Base-by-base conservation (phyloP, 1,284 basidiomycete genomes). In the Ustilago xerochloae region DNA sequence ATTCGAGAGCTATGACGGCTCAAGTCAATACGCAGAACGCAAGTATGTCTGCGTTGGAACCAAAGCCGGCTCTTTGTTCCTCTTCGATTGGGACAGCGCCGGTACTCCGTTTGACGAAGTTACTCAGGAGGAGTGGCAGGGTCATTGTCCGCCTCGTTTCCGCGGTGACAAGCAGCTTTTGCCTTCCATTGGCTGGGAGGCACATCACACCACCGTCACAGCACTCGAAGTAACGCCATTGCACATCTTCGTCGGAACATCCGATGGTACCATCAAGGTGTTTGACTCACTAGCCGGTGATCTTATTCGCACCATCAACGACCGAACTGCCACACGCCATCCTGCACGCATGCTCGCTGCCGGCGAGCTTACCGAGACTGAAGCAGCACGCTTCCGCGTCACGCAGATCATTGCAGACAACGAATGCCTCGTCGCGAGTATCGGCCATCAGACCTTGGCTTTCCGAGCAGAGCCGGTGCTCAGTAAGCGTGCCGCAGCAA, bases 201-300 rank as follows among this genome's bases (percentile, higher is more conserved):
- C 60, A 12, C 82, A 84, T 33, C 71, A 78, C 53, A 72, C 70
- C 7, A 46, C 74, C 22, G 71, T 84, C 51, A 82, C 79, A 0
- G 65, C 75, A 15, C 56, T 83, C 20, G 81, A 77, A 26, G 18
- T 78, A 8, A 74, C 77, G n/a, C 71, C 69, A 7, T 46, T 69
- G 52, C 62, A 68, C 52, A 63, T 77, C 43, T 51, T 75, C 56
- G 52, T 65, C 36, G 84, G 68, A 26, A 83, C 81, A 15, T 86
- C 88, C 1, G 85, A 87, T 8, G 93, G 93, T 4, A 86, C 86
- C 4, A 87, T 91, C 18, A 87, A 86, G 20, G 87, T 90, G 12
- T 92, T 89, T 85, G 91, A 93, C 74, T 87, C 89, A 1, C 86
- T 93, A 55, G 90, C 89, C 0, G 87, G 81, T n/a, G 58, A 70